phyloP scores from a whole-genome alignment of 768 basidiomycete genomes.

The Leucocoprinus sp. region DNA sequence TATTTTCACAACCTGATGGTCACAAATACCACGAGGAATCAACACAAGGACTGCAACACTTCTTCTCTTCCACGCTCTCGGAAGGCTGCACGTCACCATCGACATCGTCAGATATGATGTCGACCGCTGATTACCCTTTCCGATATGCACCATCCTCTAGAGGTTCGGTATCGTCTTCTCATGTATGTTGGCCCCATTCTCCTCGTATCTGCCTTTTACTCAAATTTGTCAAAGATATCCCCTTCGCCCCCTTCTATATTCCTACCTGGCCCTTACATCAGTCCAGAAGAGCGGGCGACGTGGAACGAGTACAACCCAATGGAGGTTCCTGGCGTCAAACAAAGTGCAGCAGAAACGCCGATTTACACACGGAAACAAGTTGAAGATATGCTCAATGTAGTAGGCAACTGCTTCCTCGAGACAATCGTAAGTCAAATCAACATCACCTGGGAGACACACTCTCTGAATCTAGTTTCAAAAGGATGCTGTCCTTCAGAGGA shows the following conservation, averaged over 20 bases:
- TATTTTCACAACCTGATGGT: constrained; percentile 11
- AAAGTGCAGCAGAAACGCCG: constrained; percentile 15
- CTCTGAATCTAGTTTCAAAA: not conserved
- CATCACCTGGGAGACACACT: too few relatives aligned
- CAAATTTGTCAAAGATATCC: constrained; percentile 8
- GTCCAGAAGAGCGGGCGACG: constrained; percentile 5
- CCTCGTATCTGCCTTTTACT: constrained; percentile 10
- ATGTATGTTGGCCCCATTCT: constrained; percentile 1
- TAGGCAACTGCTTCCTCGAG: constrained; percentile 22
- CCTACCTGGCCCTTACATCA: constrained; percentile 8
- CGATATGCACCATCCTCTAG: constrained; percentile 5
- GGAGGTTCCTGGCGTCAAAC: not conserved
- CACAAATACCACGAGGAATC: constrained; percentile 3
- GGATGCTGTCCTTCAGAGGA: constrained; percentile 10
- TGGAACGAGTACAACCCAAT: constrained; percentile 7
- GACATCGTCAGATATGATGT: constrained; percentile 20
- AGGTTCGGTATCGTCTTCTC: constrained; percentile 6
- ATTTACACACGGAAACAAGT: constrained; percentile 25
- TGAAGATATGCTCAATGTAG: constrained; percentile 23
- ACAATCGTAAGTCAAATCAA: constrained; percentile 19
- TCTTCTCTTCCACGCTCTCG: constrained; percentile 10
- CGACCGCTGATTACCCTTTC: constrained; percentile 11
- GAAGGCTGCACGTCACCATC: constrained; percentile 22
- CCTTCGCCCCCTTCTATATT: constrained; percentile 12
- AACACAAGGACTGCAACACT: constrained; percentile 8